phyloP scores from a whole-genome alignment of 139 green algal genomes.

The Coelastrella sp. region DNA sequence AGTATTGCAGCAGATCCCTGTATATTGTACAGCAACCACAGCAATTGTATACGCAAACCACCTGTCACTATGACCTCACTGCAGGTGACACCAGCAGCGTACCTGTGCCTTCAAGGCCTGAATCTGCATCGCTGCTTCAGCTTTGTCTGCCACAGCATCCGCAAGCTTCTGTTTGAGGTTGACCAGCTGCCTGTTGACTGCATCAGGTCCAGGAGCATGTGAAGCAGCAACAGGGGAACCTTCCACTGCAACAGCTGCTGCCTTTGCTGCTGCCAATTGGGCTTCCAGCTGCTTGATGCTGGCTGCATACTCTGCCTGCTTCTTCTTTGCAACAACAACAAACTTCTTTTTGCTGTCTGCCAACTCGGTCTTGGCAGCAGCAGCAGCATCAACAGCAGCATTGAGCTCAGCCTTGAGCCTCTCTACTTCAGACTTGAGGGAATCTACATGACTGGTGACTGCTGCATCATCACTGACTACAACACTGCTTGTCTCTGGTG shows the following conservation, averaged over 20 bases:
- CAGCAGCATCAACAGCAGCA: not conserved
- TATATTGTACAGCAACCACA: too few relatives aligned
- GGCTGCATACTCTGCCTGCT: conserved; percentile 8
- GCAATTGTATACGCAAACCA: not conserved
- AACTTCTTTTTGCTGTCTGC: conserved; percentile 26
- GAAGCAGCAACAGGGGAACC: not conserved
- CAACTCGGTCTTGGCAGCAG: conserved; percentile 16
- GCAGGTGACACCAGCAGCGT: not conserved
- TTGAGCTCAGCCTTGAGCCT: not conserved
- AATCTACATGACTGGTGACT: not conserved
- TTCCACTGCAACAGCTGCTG: conserved; percentile 1
- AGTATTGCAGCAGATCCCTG: too few relatives aligned
- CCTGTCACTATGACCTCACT: not conserved
- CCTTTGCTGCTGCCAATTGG: conserved; percentile 26
- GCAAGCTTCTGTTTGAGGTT: conserved; percentile 31
- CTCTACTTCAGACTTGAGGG: not conserved
- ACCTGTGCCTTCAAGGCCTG: not conserved
- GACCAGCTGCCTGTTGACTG: conserved; percentile 26
- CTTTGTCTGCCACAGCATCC: conserved; percentile 44
- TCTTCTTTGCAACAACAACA: conserved; percentile 30
- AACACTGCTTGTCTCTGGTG: not conserved
- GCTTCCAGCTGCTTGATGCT: conserved; percentile 16
- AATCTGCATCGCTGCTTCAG: conserved; percentile 40
- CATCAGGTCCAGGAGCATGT: not conserved
- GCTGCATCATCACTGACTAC: not conserved